These are phyloP conservation scores for Pulveroboletus sp. DNA, from an alignment of 768 basidiomycete species.

Conservation along the genomic window DNA sequence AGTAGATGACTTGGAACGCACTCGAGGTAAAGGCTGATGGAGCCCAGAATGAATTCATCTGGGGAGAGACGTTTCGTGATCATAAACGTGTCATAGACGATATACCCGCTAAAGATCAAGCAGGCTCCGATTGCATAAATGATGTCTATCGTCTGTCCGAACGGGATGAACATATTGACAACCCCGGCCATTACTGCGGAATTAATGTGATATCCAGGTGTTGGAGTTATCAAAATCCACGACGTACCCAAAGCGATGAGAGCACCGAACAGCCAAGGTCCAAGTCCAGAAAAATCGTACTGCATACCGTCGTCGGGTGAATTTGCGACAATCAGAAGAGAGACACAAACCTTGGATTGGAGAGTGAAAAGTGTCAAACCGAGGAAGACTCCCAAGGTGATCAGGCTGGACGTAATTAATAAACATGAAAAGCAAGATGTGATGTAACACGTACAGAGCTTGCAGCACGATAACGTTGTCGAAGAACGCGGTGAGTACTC, in stretches of 20 bases:
- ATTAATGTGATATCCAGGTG: slow-evolving; percentile 1
- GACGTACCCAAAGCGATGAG: slow-evolving; percentile 70
- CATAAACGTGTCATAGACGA: slow-evolving; percentile 86
- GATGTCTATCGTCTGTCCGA: slow-evolving; percentile 75
- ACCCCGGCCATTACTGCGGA: slow-evolving; percentile 70
- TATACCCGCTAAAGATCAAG: slow-evolving; percentile 83
- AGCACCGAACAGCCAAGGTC: slow-evolving; percentile 83
- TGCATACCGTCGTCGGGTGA: slow-evolving; percentile 24
- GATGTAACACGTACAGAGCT: slow-evolving; percentile 57
- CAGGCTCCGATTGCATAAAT: slow-evolving; percentile 74
- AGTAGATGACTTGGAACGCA: slow-evolving; percentile 35
- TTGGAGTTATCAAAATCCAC: background rate
- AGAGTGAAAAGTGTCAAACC: slow-evolving; percentile 93
- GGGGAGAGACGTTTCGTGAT: slow-evolving; percentile 87
- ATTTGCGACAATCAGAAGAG: background rate
- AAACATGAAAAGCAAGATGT: background rate
- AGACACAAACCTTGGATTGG: slow-evolving; percentile 71
- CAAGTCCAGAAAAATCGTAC: slow-evolving; percentile 95
- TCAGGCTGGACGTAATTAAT: slow-evolving; percentile 46
- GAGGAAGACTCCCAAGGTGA: slow-evolving; percentile 89
- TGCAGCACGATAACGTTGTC: slow-evolving; percentile 74
- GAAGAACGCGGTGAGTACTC: slow-evolving; percentile 75
- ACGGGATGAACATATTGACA: slow-evolving; percentile 84
- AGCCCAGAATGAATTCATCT: slow-evolving; percentile 90
- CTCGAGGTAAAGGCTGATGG: slow-evolving; percentile 94